Conservation (phyloP, 192 early-diverging fungal genomes). For the Irineochytrium annulatum region DNA sequence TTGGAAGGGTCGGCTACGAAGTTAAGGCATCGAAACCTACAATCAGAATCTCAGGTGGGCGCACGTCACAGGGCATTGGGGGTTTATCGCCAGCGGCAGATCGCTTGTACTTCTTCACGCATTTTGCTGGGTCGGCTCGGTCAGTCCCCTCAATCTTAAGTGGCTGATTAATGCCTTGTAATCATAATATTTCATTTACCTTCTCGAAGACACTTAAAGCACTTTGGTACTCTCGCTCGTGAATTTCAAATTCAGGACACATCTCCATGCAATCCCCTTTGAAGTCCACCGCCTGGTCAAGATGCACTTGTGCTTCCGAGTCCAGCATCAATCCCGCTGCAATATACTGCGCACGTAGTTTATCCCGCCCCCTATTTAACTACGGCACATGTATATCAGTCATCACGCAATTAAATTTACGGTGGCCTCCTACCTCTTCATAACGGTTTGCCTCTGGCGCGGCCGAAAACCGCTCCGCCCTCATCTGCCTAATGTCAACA, state of each 20-base stretch:
- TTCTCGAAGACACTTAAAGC: slow-evolving; percentile 70
- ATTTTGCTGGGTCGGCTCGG: slow-evolving; percentile 55
- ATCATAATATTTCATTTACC: slow-evolving; percentile 29
- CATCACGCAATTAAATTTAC: too few relatives aligned
- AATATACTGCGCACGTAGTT: slow-evolving; percentile 63
- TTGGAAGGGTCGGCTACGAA: background rate
- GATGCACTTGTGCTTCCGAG: slow-evolving; percentile 47
- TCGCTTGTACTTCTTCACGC: slow-evolving; percentile 81
- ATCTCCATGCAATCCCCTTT: slow-evolving; percentile 79
- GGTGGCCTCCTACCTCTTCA: too few relatives aligned
- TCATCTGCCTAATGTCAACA: too few relatives aligned
- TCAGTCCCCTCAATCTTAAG: slow-evolving; percentile 52
- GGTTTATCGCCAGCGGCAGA: slow-evolving; percentile 83
- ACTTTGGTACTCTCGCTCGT: slow-evolving; percentile 77
- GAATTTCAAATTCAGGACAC: slow-evolving; percentile 85
- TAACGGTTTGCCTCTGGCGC: too few relatives aligned
- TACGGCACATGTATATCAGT: too few relatives aligned
- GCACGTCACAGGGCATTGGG: slow-evolving; percentile 83
- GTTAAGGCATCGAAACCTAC: slow-evolving; percentile 34
- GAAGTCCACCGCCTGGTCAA: slow-evolving; percentile 68
- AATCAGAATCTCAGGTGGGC: slow-evolving; percentile 67
- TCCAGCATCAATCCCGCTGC: slow-evolving; percentile 55
- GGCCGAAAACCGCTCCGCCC: too few relatives aligned
- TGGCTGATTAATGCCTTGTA: background rate
- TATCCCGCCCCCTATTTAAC: slow-evolving; percentile 61